Evolutionary conservation across 305 asterid genomes (phyloP).

Genomic region (Nicotiana rustica): DNA sequence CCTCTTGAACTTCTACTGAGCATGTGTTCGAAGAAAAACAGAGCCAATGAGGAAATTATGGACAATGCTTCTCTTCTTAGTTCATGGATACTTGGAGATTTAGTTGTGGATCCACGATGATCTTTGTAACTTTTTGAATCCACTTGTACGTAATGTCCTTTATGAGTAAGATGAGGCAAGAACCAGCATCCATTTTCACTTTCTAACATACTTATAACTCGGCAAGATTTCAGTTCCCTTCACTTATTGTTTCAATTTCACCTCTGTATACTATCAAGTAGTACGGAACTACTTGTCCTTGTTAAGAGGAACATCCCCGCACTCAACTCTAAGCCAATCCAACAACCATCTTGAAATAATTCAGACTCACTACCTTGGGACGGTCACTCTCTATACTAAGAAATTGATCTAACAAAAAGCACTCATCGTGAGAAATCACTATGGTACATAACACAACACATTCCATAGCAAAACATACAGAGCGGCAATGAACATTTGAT

Average conservation of each 20-base stretch:
- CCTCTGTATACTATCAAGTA: neutral
- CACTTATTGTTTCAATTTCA: constrained; percentile 24
- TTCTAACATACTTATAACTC: constrained; percentile 32
- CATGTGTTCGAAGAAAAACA: constrained; percentile 27
- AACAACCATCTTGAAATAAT: neutral
- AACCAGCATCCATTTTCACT: constrained; percentile 33
- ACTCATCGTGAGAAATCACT: neutral
- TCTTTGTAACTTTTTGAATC: constrained; percentile 53
- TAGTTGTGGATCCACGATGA: constrained; percentile 50
- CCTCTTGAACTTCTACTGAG: neutral
- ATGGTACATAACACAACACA: neutral
- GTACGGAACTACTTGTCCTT: neutral
- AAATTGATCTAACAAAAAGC: neutral
- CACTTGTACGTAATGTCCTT: constrained; percentile 61
- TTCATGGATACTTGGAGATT: constrained; percentile 46
- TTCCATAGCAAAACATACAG: neutral
- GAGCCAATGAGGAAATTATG: constrained; percentile 42
- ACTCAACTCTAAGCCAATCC: constrained; percentile 22
- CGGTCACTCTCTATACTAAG: neutral
- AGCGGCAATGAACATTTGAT: neutral
- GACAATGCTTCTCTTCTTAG: constrained; percentile 41
- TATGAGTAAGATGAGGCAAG: constrained; percentile 52
- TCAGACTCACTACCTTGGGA: neutral
- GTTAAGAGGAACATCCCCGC: neutral
- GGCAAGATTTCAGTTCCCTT: constrained; percentile 21